Evolutionary conservation across 768 basidiomycete genomes (phyloP).

Genomic region (Amanita thiersii): DNA sequence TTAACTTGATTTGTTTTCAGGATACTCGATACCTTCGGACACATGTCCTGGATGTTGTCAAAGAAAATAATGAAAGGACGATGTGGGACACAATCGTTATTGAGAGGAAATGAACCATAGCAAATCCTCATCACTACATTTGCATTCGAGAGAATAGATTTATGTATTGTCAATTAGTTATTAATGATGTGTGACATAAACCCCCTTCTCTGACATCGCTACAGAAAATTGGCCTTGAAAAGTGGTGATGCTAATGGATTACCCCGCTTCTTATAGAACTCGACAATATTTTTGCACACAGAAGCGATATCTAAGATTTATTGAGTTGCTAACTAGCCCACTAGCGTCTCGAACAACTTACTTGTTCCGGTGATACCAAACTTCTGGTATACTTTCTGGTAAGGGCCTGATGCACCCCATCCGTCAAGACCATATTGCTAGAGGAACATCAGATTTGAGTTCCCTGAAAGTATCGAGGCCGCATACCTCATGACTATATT

Average conservation of each 20-base stretch:
- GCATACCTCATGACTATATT: conserved; percentile 76
- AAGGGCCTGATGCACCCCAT: conserved; percentile 90
- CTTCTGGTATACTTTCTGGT: conserved; percentile 86
- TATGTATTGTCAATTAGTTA: background rate
- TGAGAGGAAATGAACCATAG: conserved; percentile 53
- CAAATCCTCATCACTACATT: conserved; percentile 10
- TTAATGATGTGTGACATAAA: background rate
- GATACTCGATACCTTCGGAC: conserved; percentile 86
- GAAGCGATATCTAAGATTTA: conserved; percentile 59
- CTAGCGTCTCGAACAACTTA: conserved; percentile 24
- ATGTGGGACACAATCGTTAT: conserved; percentile 78
- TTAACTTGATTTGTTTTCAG: conserved; percentile 31
- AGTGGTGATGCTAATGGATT: conserved; percentile 66
- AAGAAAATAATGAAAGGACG: conserved; percentile 70
- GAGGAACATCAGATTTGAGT: conserved; percentile 10
- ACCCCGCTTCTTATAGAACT: conserved; percentile 81
- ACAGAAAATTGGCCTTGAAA: conserved; percentile 54
- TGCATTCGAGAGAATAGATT: conserved; percentile 3
- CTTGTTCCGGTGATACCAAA: conserved; percentile 76
- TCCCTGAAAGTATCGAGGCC: background rate
- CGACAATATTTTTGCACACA: conserved; percentile 79
- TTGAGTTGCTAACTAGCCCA: background rate
- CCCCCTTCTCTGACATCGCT: conserved; percentile 1
- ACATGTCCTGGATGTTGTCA: conserved; percentile 61
- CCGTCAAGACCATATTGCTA: conserved; percentile 64